These are phyloP conservation scores for Backusella sp. DNA, from an alignment of 192 early-diverging fungal genomes.

Conservation along the genomic window DNA sequence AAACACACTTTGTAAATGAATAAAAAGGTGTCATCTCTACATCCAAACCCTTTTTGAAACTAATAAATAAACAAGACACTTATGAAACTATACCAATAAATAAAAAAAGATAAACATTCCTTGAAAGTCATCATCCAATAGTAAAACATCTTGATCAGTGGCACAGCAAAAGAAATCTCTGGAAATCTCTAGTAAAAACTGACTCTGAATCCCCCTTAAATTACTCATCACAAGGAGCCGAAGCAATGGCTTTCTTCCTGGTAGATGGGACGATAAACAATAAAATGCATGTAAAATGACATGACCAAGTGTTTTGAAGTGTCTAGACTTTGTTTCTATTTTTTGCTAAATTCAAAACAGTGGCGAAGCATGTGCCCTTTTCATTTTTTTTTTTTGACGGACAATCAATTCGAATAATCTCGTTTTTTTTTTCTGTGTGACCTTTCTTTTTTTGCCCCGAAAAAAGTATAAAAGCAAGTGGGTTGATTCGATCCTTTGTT, in stretches of 20 bases:
- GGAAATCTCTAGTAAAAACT: background rate
- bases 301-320: background rate
- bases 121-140: background rate
- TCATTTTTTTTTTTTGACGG: too few relatives aligned
- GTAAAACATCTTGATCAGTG: background rate
- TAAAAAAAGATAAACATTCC: background rate
- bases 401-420: too few relatives aligned
- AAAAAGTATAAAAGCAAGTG: background rate
- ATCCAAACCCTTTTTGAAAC: background rate
- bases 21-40: background rate
- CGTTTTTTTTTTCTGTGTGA: background rate
- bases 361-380: background rate
- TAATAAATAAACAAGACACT: background rate
- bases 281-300: background rate
- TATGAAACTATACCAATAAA: background rate
- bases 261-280: background rate
- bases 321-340: background rate
- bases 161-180: background rate
- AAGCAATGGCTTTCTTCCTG: too few relatives aligned
- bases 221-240: too few relatives aligned
- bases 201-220: background rate
- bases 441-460: background rate
- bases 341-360: background rate
- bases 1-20: background rate
- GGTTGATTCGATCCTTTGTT: background rate